Base-by-base conservation (phyloP, 495 filamentous ascomycete genomes). In the Podospora comata region DNA sequence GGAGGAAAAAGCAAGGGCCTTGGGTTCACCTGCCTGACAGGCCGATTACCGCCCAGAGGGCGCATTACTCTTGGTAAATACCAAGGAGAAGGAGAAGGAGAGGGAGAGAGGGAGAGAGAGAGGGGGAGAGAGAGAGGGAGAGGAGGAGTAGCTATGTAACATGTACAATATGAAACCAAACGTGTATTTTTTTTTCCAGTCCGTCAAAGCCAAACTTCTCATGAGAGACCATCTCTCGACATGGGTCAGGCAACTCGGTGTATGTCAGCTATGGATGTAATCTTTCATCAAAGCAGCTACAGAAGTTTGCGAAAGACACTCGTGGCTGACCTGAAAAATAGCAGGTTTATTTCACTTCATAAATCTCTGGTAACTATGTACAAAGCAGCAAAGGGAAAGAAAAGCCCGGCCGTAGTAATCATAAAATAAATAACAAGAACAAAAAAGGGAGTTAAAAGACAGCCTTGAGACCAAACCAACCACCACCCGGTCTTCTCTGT, bases 21-120 rank as follows among this genome's bases (percentile, higher is more conserved):
- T 97, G 93, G 94, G 85, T 90, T 26, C 91, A 91, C 72, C 80
- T 97, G 32, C 95, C 94, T 3, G 90, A 96, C 77, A 82, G 90
- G 44, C 89, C 89, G 0, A 80, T 94, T 27, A 87, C 86, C 66
- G 85, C 88, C 6, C 94, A 97, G 83, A 87, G 90, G 70, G 93
- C 90, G 79, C 96, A 92, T 77, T 94, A 93, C 80, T 87, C 87
- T 68, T 97, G 94, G 94, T 97, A 87, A 75, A 79, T 55, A 27
- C 30, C 4, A 32, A n/a, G 15, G 15, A 57, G 27, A 9, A 16
- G 4, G 48, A 2, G 32, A n/a, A 32, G 3, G 5, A 1, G 55
- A 39, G 32, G 0, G 11, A 11, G 5, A 48, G 39, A 48, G 39
- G 2, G 39, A 0, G 39, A 48, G 28, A 9, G 11, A 2, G 48